phyloP scores from a whole-genome alignment of 192 early-diverging fungal genomes.

The Umbelopsis sp. region DNA sequence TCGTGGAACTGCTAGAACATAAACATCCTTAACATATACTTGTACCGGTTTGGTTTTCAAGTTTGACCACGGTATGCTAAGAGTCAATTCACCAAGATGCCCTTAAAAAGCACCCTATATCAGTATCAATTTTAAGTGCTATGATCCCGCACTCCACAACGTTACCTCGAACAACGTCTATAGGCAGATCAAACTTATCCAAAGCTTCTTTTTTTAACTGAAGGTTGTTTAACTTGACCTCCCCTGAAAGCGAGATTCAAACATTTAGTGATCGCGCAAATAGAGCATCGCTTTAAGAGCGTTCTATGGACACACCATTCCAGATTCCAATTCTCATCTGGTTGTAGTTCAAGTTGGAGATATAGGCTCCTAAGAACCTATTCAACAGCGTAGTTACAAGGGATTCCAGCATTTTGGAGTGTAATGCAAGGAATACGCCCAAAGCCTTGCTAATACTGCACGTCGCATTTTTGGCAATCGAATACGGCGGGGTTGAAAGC shows the following conservation, averaged over 20 bases:
- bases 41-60: conserved; percentile 83
- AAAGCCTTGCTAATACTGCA: not conserved
- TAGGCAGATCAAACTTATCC: conserved; percentile 82
- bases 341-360: conserved; percentile 79
- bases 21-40: conserved; percentile 75
- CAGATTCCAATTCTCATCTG: conserved; percentile 88
- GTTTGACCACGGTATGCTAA: conserved; percentile 89
- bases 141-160: not conserved
- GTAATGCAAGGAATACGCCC: not conserved
- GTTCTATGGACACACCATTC: conserved; percentile 58
- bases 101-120: conserved; percentile 43
- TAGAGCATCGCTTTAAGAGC: not conserved
- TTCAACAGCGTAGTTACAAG: conserved; percentile 67
- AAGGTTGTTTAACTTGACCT: conserved; percentile 83
- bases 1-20: conserved; percentile 73
- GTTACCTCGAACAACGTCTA: conserved; percentile 70
- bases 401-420: conserved; percentile 59
- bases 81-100: conserved; percentile 79
- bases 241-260: conserved; percentile 50
- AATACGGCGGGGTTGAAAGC: no score
- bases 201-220: conserved; percentile 77
- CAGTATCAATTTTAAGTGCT: not conserved
- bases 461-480: not conserved
- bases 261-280: not conserved
- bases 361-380: conserved; percentile 78